Evolutionary conservation across 1,284 basidiomycete genomes (phyloP).

Genomic region (Moesziomyces aphidis): DNA sequence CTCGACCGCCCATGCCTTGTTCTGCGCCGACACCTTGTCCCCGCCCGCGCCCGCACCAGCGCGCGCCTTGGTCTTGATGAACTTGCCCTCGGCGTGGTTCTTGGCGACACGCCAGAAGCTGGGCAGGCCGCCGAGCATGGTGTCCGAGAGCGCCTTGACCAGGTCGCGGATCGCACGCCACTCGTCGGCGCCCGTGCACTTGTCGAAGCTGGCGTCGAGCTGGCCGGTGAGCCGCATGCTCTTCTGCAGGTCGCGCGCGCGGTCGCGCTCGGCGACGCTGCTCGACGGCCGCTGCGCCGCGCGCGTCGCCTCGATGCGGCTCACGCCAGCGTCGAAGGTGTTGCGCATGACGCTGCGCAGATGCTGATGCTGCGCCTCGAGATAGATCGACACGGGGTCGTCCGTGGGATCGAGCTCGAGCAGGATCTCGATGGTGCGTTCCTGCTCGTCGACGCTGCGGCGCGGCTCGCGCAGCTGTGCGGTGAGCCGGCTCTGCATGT

Average conservation of each 20-base stretch:
- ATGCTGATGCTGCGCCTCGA: constrained; percentile 90
- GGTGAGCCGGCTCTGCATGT: constrained; percentile 85
- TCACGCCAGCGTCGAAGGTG: constrained; percentile 72
- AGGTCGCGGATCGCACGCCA: constrained; percentile 84
- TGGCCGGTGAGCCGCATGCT: constrained; percentile 60
- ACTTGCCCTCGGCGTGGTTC: constrained; percentile 79
- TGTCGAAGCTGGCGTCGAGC: constrained; percentile 42
- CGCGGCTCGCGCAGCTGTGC: constrained; percentile 81
- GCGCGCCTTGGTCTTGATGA: constrained; percentile 26
- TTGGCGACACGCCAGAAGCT: constrained; percentile 94
- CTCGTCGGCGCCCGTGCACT: constrained; percentile 38
- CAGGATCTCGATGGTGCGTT: constrained; percentile 88
- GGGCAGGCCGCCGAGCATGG: constrained; percentile 76
- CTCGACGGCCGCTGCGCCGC: constrained; percentile 6
- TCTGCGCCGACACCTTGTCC: constrained; percentile 82
- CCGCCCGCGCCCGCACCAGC: background rate
- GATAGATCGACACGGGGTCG: constrained; percentile 88
- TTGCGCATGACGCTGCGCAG: constrained; percentile 83
- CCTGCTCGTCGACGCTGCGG: constrained; percentile 89
- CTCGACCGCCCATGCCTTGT: constrained; percentile 89
- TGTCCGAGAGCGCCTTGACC: constrained; percentile 71
- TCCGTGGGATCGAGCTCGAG: constrained; percentile 62
- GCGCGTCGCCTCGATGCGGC: constrained; percentile 30
- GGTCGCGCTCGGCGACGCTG: constrained; percentile 76
- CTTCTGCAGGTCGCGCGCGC: constrained; percentile 67